These are phyloP conservation scores for Colletotrichum gloeosporioides DNA, from an alignment of 2,329 filamentous ascomycete species.

Conservation along the genomic window DNA sequence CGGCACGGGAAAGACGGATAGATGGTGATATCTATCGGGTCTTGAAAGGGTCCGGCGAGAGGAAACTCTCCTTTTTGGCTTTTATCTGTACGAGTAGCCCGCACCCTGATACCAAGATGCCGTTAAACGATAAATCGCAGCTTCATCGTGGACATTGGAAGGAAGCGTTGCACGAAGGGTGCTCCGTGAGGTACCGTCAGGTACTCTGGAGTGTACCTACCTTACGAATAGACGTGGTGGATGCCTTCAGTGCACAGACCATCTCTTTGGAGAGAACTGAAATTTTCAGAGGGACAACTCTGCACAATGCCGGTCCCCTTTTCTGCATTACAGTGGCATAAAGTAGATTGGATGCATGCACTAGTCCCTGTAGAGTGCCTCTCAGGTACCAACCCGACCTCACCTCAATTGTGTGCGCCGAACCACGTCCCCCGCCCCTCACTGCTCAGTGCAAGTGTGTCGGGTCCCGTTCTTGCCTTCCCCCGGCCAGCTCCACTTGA, in stretches of 20 bases:
- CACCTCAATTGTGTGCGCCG: background rate
- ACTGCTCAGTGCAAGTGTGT: background rate
- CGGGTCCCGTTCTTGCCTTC: background rate
- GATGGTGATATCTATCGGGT: background rate
- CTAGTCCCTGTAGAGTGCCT: background rate
- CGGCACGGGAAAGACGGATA: background rate
- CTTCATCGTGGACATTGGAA: background rate
- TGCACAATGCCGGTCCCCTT: background rate
- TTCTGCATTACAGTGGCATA: background rate
- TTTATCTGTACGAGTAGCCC: background rate
- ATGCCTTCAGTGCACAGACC: background rate
- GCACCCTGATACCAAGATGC: background rate
- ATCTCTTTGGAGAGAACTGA: background rate
- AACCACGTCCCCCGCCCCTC: background rate
- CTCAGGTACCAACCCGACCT: background rate
- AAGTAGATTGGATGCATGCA: constrained; percentile 5
- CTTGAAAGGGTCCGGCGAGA: background rate
- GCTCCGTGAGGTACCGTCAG: background rate
- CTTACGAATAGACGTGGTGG: background rate
- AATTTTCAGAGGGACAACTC: background rate
- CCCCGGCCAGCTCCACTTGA: background rate
- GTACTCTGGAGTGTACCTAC: background rate
- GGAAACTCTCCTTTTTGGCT: background rate
- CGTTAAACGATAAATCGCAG: background rate
- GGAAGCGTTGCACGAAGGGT: background rate